A percentile compares a stretch with the other conserved stretches of the same genome.
Evolutionary conservation across 768 basidiomycete genomes (phyloP).

Genomic region (Galerina marginata): DNA sequence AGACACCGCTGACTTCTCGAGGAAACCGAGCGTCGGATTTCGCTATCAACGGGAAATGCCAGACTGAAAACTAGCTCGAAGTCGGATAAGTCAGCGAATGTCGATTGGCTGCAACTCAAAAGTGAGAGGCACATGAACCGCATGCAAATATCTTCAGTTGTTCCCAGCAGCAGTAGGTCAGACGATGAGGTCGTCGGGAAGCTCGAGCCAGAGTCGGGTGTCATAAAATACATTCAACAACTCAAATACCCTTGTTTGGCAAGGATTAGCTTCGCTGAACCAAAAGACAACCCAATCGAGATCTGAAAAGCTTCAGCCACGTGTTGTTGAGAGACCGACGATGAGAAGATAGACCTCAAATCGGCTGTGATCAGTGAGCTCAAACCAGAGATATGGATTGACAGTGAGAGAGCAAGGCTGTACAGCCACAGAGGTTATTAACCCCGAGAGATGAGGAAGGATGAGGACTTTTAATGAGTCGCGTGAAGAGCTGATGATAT

Average conservation of each 20-base stretch:
- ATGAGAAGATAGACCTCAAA: conserved; percentile 23
- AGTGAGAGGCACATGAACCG: conserved; percentile 14
- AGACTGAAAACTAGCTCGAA: conserved; percentile 12
- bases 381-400: conserved; percentile 15
- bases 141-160: conserved; percentile 11
- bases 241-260: conserved; percentile 14
- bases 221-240: conserved; percentile 17
- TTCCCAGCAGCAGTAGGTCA: conserved; percentile 25
- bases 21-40: conserved; percentile 23
- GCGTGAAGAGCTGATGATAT: conserved; percentile 2
- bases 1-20: conserved; percentile 22
- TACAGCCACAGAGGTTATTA: conserved; percentile 20
- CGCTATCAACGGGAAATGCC: conserved; percentile 16
- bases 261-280: conserved; percentile 6
- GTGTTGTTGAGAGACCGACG: conserved; percentile 27
- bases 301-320: conserved; percentile 25
- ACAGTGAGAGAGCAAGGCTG: conserved; percentile 20
- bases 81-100: conserved; percentile 20
- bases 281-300: conserved; percentile 17
- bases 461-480: conserved; percentile 3
- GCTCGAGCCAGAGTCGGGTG: conserved; percentile 15
- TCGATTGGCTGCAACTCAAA: conserved; percentile 17
- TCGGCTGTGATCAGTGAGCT: conserved; percentile 24
- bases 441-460: conserved; percentile 7
- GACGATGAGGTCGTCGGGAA: conserved; percentile 22